A percentile compares a stretch with the other conserved stretches of the same genome.
Evolutionary conservation across 768 basidiomycete genomes (phyloP).

Genomic region (Cytidiella melzeri): DNA sequence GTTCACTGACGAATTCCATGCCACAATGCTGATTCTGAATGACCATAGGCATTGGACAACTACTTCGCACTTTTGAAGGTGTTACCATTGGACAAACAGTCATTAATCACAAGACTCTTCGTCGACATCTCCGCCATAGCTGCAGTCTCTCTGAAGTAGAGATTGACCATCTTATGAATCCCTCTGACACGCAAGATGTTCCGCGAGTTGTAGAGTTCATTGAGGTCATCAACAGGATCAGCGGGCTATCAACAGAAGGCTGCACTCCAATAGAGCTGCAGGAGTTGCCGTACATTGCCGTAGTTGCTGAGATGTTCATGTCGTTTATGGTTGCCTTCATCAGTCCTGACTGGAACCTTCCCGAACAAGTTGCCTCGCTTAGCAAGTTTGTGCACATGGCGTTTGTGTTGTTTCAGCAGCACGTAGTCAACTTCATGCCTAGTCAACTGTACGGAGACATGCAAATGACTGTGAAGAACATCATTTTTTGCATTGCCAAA

Average conservation of each 20-base stretch:
- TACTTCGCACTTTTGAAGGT: slow-evolving; percentile 12
- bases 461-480: slow-evolving; percentile 14
- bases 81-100: slow-evolving; percentile 11
- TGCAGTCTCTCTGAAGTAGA: slow-evolving; percentile 6
- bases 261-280: slow-evolving; percentile 15
- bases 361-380: slow-evolving; percentile 7
- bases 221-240: slow-evolving; percentile 13
- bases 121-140: slow-evolving; percentile 5
- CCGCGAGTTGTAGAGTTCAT: slow-evolving; percentile 24
- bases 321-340: slow-evolving; percentile 10
- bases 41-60: slow-evolving; percentile 9
- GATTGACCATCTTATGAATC: slow-evolving; percentile 13
- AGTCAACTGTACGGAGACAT: slow-evolving; percentile 14
- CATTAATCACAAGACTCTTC: slow-evolving; percentile 13
- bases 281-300: slow-evolving; percentile 15
- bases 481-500: slow-evolving; percentile 18
- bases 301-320: slow-evolving; percentile 24
- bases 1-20: not conserved
- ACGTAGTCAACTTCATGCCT: slow-evolving; percentile 10
- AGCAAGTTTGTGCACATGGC: slow-evolving; percentile 13
- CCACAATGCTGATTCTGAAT: not conserved
- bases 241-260: slow-evolving; percentile 9
- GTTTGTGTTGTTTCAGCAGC: slow-evolving; percentile 6
- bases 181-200: slow-evolving; percentile 22
- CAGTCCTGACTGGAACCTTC: not conserved